phyloP scores from a whole-genome alignment of 257 asterid species.

The Echites panduratus region DNA sequence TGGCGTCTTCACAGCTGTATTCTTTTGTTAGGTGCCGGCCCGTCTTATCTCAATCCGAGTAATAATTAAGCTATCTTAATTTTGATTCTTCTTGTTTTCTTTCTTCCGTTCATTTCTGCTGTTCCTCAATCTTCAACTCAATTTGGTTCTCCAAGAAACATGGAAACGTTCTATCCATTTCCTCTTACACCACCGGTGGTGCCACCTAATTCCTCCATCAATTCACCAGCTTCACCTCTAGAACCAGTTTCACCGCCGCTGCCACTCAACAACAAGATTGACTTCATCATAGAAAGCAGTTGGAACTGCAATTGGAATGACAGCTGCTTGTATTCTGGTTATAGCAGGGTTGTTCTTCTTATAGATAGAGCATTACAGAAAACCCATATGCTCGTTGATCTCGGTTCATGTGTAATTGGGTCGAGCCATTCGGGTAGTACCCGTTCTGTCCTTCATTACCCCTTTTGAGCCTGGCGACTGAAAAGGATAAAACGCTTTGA shows the following conservation, averaged over 20 bases:
- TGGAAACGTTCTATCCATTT: conserved; percentile 57
- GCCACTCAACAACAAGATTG: conserved; percentile 11
- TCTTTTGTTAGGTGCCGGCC: too few species aligned
- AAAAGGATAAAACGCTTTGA: too few species aligned
- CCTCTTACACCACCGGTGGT: conserved; percentile 20
- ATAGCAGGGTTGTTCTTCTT: conserved; percentile 41
- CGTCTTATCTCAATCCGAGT: too few species aligned
- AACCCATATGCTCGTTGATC: too few species aligned
- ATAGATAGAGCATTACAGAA: conserved; percentile 19
- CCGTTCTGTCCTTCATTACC: too few species aligned
- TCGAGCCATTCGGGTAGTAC: too few species aligned
- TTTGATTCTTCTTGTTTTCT: conserved; percentile 19
- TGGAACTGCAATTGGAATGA: conserved; percentile 57
- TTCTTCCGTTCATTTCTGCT: conserved; percentile 26
- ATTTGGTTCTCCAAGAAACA: conserved; percentile 44
- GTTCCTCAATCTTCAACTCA: conserved; percentile 36
- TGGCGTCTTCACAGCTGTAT: too few species aligned
- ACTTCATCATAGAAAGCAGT: conserved; percentile 47
- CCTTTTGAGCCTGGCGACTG: too few species aligned
- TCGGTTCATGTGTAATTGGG: too few species aligned
- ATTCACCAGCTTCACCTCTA: conserved; percentile 4
- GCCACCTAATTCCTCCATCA: not conserved
- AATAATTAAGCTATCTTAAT: too few species aligned
- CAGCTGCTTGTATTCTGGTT: conserved; percentile 52
- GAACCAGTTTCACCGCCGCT: conserved; percentile 19